Conservation (phyloP, 805 yeast species). For the Kuraishia floccosa region DNA sequence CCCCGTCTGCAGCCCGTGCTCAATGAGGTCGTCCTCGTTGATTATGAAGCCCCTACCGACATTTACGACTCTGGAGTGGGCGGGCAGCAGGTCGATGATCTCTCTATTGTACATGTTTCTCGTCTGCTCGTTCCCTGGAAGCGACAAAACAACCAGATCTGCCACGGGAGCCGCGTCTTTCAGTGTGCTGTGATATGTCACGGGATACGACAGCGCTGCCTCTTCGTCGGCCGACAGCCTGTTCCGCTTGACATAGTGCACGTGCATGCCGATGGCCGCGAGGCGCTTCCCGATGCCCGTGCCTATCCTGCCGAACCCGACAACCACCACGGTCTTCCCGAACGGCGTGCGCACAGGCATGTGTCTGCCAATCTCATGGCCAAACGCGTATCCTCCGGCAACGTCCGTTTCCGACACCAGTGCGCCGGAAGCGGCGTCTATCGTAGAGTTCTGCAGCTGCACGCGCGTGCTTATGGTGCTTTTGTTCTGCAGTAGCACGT, state of each 20-base stretch:
- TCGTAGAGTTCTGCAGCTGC: slow-evolving; percentile 18
- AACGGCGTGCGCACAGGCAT: slow-evolving; percentile 34
- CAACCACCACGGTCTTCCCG: slow-evolving; percentile 47
- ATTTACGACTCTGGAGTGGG: slow-evolving; percentile 54
- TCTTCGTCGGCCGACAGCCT: slow-evolving; percentile 26
- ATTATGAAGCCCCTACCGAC: slow-evolving; percentile 68
- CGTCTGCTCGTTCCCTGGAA: slow-evolving; percentile 57
- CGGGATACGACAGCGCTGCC: slow-evolving; percentile 28
- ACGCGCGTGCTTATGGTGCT: slow-evolving; percentile 36
- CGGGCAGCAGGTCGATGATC: slow-evolving; percentile 32
- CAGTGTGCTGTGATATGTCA: slow-evolving; percentile 32
- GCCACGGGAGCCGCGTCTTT: slow-evolving; percentile 21
- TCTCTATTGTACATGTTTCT: slow-evolving; percentile 37
- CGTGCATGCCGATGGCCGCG: slow-evolving; percentile 47
- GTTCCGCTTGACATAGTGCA: slow-evolving; percentile 50
- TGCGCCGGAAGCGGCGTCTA: slow-evolving; percentile 22
- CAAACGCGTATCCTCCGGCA: slow-evolving; percentile 22
- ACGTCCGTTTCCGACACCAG: slow-evolving; percentile 8
- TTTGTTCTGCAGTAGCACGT: slow-evolving; percentile 22
- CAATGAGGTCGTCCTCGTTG: slow-evolving; percentile 53
- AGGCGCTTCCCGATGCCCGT: slow-evolving; percentile 48
- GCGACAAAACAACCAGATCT: slow-evolving; percentile 53
- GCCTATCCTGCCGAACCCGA: slow-evolving; percentile 75
- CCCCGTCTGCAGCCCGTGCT: slow-evolving; percentile 48
- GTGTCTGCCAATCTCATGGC: slow-evolving; percentile 34